Percentiles rank a stretch among this genome's conserved stretches.
phyloP scores from a whole-genome alignment of 805 yeast genomes.

The Metschnikowia colocasiae region DNA sequence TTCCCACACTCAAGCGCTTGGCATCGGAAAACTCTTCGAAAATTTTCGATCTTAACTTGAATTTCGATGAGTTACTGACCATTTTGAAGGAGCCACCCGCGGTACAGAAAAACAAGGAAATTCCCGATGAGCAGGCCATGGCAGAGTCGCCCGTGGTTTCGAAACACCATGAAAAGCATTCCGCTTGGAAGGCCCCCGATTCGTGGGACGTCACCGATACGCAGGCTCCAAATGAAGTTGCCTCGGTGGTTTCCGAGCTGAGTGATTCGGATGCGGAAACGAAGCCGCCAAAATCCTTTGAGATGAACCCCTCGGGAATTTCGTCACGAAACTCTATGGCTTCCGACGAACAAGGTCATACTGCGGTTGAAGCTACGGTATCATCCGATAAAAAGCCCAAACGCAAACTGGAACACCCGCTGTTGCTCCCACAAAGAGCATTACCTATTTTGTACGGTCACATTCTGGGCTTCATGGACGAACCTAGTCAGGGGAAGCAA shows the following conservation, averaged over 20 bases:
- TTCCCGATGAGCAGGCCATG: not conserved
- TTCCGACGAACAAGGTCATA: not conserved
- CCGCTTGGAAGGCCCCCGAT: constrained; percentile 45
- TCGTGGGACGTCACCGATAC: constrained; percentile 44
- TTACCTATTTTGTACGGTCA: constrained; percentile 36
- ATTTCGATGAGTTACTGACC: constrained; percentile 49
- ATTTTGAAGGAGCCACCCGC: constrained; percentile 35
- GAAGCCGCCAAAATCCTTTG: not conserved
- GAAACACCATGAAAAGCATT: constrained; percentile 12
- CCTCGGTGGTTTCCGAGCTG: constrained; percentile 11
- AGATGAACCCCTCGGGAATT: not conserved
- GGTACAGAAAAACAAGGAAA: not conserved
- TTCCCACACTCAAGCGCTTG: not conserved
- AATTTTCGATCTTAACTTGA: constrained; percentile 42
- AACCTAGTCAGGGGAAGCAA: not conserved
- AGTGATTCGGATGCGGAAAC: constrained; percentile 10
- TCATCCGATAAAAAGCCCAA: constrained; percentile 7
- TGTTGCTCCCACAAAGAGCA: constrained; percentile 11
- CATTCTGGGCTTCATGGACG: constrained; percentile 5
- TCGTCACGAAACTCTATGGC: not conserved
- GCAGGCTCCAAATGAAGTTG: constrained; percentile 7
- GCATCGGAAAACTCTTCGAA: constrained; percentile 9
- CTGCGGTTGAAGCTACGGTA: not conserved
- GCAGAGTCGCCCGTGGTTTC: constrained; percentile 7
- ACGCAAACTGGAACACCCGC: constrained; percentile 9